A percentile compares a stretch with the other conserved stretches of the same genome.
phyloP scores from a whole-genome alignment of 2,329 filamentous ascomycete species.

The Penicillium rolfsii region DNA sequence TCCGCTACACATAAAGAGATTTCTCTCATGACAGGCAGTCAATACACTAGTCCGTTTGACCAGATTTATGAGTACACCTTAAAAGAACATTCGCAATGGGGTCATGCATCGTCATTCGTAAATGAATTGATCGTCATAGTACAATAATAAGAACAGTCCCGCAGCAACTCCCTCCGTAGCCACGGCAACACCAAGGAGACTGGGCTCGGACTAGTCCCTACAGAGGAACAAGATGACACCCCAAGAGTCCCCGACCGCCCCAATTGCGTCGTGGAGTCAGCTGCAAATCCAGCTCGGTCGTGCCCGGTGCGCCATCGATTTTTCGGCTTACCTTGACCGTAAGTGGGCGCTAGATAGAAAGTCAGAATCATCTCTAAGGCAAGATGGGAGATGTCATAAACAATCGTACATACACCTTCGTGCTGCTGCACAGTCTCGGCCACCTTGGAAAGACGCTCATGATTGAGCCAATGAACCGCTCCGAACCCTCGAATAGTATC shows the following conservation, averaged over 20 bases:
- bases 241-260: conserved; percentile 87
- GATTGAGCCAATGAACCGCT: conserved; percentile 78
- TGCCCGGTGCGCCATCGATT: conserved; percentile 48
- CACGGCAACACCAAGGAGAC: conserved; percentile 14
- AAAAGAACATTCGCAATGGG: not conserved
- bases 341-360: conserved; percentile 63
- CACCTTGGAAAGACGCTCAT: conserved; percentile 82
- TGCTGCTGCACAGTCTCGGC: conserved; percentile 88
- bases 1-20: not conserved
- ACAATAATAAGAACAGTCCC: conserved; percentile 5
- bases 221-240: conserved; percentile 84
- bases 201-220: conserved; percentile 49
- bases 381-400: not conserved
- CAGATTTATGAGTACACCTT: not conserved
- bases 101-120: conserved; percentile 22
- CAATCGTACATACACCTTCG: conserved; percentile 69
- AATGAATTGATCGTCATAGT: conserved; percentile 12
- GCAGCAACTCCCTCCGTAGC: conserved; percentile 1
- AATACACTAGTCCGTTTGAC: not conserved
- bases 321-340: conserved; percentile 67
- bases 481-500: conserved; percentile 87
- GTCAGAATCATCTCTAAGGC: not conserved
- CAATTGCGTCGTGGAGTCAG: conserved; percentile 79
- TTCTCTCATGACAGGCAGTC: not conserved
- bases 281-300: conserved; percentile 65